Conservation (phyloP, 2,329 filamentous ascomycete genomes). For the Arthroderma sp. region DNA sequence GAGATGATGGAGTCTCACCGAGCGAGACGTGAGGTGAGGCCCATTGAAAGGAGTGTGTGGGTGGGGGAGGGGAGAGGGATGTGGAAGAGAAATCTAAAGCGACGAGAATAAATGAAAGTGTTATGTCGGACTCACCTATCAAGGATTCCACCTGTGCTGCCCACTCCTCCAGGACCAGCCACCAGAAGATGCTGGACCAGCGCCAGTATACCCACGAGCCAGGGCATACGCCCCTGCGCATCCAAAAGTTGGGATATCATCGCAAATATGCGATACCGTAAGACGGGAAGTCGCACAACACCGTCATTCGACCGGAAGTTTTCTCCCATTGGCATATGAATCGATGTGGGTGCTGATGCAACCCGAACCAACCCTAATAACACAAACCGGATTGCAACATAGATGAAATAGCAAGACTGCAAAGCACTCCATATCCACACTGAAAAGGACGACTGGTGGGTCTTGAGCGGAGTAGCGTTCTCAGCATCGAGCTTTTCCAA, state of each 20-base stretch:
- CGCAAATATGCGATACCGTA: constrained; percentile 65
- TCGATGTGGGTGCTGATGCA: constrained; percentile 45
- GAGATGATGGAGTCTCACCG: too few relatives aligned
- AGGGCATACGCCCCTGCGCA: constrained; percentile 73
- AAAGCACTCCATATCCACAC: constrained; percentile 22
- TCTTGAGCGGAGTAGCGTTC: too few relatives aligned
- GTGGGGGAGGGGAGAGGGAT: constrained; percentile 5
- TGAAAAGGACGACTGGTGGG: constrained; percentile 34
- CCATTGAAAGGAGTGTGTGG: too few relatives aligned
- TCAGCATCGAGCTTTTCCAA: neutral
- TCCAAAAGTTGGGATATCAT: constrained; percentile 60
- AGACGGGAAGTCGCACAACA: constrained; percentile 45
- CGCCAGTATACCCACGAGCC: constrained; percentile 64
- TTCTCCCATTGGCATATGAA: neutral
- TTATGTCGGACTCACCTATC: constrained; percentile 63
- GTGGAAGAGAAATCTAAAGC: constrained; percentile 15
- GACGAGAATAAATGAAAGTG: neutral
- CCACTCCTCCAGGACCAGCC: constrained; percentile 61
- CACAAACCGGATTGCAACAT: constrained; percentile 53
- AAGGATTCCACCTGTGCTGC: constrained; percentile 60
- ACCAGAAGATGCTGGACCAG: constrained; percentile 63
- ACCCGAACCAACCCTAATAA: constrained; percentile 53
- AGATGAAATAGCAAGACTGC: constrained; percentile 38
- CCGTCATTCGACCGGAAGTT: constrained; percentile 17
- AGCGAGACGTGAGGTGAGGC: too few relatives aligned